Conservation (phyloP, 805 yeast species). For the Blastobotrys terrestris region DNA sequence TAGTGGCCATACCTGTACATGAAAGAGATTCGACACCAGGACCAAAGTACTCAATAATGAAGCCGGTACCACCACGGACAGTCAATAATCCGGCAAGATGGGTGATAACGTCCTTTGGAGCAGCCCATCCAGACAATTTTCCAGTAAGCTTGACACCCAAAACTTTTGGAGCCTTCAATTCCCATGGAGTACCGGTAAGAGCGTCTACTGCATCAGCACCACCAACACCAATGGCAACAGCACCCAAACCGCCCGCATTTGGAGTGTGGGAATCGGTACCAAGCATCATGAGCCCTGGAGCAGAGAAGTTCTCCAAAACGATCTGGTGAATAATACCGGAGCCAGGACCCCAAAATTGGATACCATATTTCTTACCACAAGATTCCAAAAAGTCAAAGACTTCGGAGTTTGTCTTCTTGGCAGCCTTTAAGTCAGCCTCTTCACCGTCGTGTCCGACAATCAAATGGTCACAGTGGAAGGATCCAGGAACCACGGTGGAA, state of each 20-base stretch:
- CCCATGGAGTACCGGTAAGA: conserved; percentile 97
- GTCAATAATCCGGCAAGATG: conserved; percentile 87
- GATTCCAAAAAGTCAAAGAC: conserved; percentile 91
- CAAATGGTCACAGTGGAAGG: conserved; percentile 97
- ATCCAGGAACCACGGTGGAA: conserved; percentile 83
- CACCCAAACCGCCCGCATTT: conserved; percentile 98
- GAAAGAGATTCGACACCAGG: conserved; percentile 84
- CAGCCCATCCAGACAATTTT: conserved; percentile 82
- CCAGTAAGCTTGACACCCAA: conserved; percentile 94
- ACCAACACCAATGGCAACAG: conserved; percentile 98
- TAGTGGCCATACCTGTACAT: conserved; percentile 99
- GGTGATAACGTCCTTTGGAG: conserved; percentile 96
- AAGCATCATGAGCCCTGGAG: conserved; percentile 94
- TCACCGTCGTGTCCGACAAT: conserved; percentile 97
- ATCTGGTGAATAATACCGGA: conserved; percentile 98
- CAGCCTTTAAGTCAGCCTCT: conserved; percentile 68
- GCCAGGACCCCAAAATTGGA: conserved; percentile 99
- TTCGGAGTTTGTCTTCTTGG: conserved; percentile 83
- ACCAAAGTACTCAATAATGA: conserved; percentile 94
- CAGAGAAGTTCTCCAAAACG: conserved; percentile 91
- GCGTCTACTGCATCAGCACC: conserved; percentile 99
- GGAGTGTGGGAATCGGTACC: conserved; percentile 99
- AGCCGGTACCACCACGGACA: conserved; percentile 98
- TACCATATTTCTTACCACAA: conserved; percentile 91
- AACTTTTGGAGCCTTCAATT: conserved; percentile 92